phyloP scores from a whole-genome alignment of 306 rosid species.

The Leucaena leucocephala region DNA sequence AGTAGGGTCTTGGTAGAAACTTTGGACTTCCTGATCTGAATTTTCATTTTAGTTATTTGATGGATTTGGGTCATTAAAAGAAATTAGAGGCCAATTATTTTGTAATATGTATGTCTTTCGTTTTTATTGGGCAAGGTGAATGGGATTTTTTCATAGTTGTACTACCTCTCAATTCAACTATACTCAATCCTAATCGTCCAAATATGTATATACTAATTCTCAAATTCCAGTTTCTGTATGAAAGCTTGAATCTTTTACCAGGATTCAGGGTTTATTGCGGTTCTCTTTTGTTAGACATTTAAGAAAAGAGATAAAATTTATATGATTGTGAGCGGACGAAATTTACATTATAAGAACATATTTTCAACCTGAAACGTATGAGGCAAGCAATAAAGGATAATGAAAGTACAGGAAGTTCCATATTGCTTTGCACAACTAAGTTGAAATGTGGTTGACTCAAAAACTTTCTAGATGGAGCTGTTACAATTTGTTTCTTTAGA shows the following conservation, averaged over 20 bases:
- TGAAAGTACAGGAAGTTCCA: not conserved
- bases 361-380: not conserved
- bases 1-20: slow-evolving; percentile 33
- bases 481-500: not conserved
- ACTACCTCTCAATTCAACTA: not conserved
- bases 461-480: not conserved
- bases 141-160: not conserved
- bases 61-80: not conserved
- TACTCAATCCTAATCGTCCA: not conserved
- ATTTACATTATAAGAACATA: not conserved
- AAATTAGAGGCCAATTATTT: not conserved
- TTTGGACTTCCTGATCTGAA: slow-evolving; percentile 22
- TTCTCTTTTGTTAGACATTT: not conserved
- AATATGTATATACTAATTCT: not conserved
- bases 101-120: slow-evolving; percentile 1
- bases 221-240: not conserved
- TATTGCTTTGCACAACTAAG: not conserved
- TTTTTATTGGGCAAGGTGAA: not conserved
- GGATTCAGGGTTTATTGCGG: not conserved
- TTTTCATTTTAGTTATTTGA: not conserved
- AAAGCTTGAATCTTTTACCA: not conserved
- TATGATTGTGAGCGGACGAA: not conserved
- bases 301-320: not conserved
- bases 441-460: not conserved
- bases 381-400: not conserved